These are phyloP conservation scores for Sclerotinia sclerotiorum DNA, from an alignment of 2,329 filamentous ascomycete genomes.

Conservation along the genomic window DNA sequence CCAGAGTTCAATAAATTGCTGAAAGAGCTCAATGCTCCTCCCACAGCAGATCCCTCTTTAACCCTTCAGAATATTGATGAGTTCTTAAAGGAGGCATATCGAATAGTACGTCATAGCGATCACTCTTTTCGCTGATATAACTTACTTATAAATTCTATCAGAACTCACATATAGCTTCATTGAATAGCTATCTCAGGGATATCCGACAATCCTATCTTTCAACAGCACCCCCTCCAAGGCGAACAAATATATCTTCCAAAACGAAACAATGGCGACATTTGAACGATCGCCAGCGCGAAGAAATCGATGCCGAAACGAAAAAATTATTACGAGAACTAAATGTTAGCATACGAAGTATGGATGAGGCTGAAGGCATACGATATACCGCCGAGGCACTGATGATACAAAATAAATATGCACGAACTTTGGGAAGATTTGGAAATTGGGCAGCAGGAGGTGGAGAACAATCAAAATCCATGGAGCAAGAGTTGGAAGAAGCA, in stretches of 20 bases:
- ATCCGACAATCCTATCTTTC: constrained; percentile 92
- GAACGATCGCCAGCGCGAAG: constrained; percentile 78
- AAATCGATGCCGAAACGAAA: constrained; percentile 85
- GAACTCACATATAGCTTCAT: constrained; percentile 81
- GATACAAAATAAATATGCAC: constrained; percentile 67
- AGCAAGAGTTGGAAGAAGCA: constrained; percentile 73
- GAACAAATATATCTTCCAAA: constrained; percentile 37
- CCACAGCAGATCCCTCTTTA: constrained; percentile 42
- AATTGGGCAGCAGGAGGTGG: constrained; percentile 67
- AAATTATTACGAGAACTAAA: constrained; percentile 82
- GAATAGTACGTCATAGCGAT: constrained; percentile 64
- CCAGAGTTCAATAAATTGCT: constrained; percentile 68
- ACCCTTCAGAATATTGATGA: constrained; percentile 64
- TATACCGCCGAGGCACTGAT: constrained; percentile 72
- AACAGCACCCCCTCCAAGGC: constrained; percentile 63
- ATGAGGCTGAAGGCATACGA: constrained; percentile 78
- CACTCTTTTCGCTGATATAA: constrained; percentile 26
- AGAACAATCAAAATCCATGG: constrained; percentile 55
- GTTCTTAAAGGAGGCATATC: constrained; percentile 91
- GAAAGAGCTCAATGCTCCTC: constrained; percentile 55
- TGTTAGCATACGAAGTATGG: constrained; percentile 73
- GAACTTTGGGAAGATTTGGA: constrained; percentile 62
- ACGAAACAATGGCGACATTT: constrained; percentile 45
- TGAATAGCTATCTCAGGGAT: constrained; percentile 75
- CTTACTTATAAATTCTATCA: constrained; percentile 43